Evolutionary conservation across 768 basidiomycete species (phyloP), one percentile per base, ranked within the genome.

Genomic region (Tephrocybe sp.): DNA sequence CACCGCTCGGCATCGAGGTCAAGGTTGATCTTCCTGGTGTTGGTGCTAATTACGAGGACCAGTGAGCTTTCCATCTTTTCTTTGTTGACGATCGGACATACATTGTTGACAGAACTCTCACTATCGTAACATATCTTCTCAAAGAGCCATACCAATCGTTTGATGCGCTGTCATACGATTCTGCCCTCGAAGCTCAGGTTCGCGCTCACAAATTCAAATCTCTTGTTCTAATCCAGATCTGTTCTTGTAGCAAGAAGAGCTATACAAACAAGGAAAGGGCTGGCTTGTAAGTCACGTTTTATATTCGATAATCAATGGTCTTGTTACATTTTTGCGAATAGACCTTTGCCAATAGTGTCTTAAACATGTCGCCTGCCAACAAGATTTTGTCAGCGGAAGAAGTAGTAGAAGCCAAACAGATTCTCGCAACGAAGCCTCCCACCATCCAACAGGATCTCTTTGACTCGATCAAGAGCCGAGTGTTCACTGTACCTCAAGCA

Each of bases 1-100:
- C 28, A 2, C 48, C 59, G 11, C 51, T 61, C 14, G 65, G 59
- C 4, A 66, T 72, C 37, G 50, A 62, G 8, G 58, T 62, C 21
- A 58, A 63, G 41, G 32, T 73, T n/a, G 61, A 71, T 39, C 62
- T 68, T 24, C 70, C 66, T 30, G 64, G 67, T 11, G 71, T 70
- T 3, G 65, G 65, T 8, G 55, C 52, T 17, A 68, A 73, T 53
- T 73, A 71, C 44, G 61, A 72, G 26, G 72, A 67, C 52, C 62
- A 65, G 68, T 64, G 15, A 50, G 57, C 5, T 51, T 40, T 37
- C 38, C 30, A 3, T 4, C 2, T n/a, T 30, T 20, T 18, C 4
- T 10, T 9, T 2, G 12, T 41, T 28, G 12, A 17, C 20, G 12
- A 25, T 21, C 28, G 4, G 10, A 32, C 21, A 45, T 8, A 42